Evolutionary conservation across 352 stramenopile genomes (phyloP), one percentile per base, ranked within the genome.

Genomic region (Pythium scleroteichum): DNA sequence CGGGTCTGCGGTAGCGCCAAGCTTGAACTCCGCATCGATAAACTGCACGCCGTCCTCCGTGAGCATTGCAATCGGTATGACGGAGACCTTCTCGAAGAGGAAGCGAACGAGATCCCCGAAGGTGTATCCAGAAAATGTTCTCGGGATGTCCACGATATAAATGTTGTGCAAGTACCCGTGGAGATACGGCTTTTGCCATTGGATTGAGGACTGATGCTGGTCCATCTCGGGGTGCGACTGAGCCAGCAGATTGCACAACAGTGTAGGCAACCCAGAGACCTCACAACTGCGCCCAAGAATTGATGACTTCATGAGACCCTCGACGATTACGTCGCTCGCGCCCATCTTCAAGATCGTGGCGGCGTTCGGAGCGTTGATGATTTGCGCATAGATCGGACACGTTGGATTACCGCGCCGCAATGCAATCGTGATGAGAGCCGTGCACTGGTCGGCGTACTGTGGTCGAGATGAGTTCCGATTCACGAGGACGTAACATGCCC

Each of bases 71-170:
- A 93, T 29, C 3, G 76, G 78, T 14, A 93, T 82, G 5, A 93
- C 73, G 0, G 76, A 71, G 19, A 72, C 72, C 23, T 90, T 90
- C 22, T 93, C 82, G 63, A 88, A 93, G 12, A 93, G 54, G 53
- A 93, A 93, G 14, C 78, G 79, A 32, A 88, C 86, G 47, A 93
- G 70, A 51, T 93, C 81, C 12, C 80, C 79, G 50, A 90, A 93
- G 2, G 84, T 90, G n/a, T 90, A 67, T 0, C 84, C 79, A 0
- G 84, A 93, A 40, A 90, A 93, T 6, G 84, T 90, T 2, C 84
- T 78, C 17, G 84, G 80, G 22, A 93, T 91, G 44, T 91, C 84
- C 39, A 93, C 66, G 3, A 90, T 64, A 62, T 87, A 90, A 29
- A 93, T 78, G 29, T 81, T 76, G 46, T 91, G 79, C 66, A 88